Evolutionary conservation across 1,284 basidiomycete species (phyloP).

Genomic region (Trichosporon inkin): DNA sequence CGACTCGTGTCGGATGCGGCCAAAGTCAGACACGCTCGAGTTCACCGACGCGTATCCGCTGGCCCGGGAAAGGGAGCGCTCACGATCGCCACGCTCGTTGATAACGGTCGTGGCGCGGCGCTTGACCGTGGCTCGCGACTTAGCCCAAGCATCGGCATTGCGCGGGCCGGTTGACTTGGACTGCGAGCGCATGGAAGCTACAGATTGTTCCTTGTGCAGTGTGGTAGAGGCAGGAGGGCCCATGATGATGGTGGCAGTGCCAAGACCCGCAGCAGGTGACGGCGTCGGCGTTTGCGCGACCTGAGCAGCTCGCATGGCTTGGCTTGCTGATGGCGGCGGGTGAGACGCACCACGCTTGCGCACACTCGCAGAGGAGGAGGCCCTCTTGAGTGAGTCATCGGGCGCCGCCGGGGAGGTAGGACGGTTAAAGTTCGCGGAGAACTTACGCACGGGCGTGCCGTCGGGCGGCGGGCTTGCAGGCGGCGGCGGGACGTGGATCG

Average conservation of each 20-base stretch:
- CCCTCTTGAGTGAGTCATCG: conserved; percentile 76
- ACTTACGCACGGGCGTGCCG: conserved; percentile 44
- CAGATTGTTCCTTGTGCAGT: conserved; percentile 5
- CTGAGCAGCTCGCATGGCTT: conserved; percentile 44
- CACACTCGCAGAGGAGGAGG: conserved; percentile 66
- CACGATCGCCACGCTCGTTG: conserved; percentile 14
- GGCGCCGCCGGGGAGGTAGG: conserved; percentile 87
- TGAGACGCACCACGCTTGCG: not conserved
- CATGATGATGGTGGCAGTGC: conserved; percentile 55
- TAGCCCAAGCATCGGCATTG: conserved; percentile 51
- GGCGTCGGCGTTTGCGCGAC: not conserved
- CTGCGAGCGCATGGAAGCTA: conserved; percentile 54
- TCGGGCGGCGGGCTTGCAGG: conserved; percentile 73
- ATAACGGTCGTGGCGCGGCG: conserved; percentile 29
- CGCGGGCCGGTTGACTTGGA: conserved; percentile 16
- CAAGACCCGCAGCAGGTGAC: conserved; percentile 10
- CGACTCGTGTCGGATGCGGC: conserved; percentile 36
- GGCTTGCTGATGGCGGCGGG: conserved; percentile 2
- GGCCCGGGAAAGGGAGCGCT: conserved; percentile 14
- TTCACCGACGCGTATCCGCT: conserved; percentile 31
- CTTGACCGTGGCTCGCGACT: conserved; percentile 41
- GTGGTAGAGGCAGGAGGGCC: conserved; percentile 58
- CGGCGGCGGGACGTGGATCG: conserved; percentile 78
- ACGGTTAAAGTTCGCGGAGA: conserved; percentile 56
- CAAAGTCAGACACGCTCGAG: conserved; percentile 29